Base-by-base conservation (phyloP, 108 stramenopile species). In the Cyclostephanos invisitatus region DNA sequence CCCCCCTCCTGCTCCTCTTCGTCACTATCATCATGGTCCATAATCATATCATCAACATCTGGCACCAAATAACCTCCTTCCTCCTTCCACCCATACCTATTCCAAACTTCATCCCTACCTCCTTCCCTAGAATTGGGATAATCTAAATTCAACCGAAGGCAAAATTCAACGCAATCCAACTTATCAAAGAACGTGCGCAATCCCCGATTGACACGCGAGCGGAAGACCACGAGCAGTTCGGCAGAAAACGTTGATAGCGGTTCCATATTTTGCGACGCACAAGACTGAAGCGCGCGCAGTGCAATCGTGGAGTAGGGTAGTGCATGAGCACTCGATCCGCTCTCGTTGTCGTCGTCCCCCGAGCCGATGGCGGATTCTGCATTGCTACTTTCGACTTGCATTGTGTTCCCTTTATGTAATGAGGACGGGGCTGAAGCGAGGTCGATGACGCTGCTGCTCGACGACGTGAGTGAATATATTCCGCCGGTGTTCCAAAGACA, bases 401-500 rank as follows among this genome's bases (percentile, higher is more conserved):
- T 46, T 14, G 17, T 15, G 17, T 3, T 15, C 0, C 44, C 44
- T 17, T 46, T 15, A 15, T 46, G 15, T 14, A 14, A 14, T 0
- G 44, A 46, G 15, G 44, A 46, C 44, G 44, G 44, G 44, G 3
- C 14, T 15, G 44, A 46, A 46, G 17, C 44, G 0, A 46, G 44
- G 15, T 46, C 44, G 44, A 46, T 15, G 44, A 15, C 2, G 14
- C 44, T 46, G 44, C 44, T 46, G 44, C 44, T 46, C 44, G 44
- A 46, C 20, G 63, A 64, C 12, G 63, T 63, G n/a, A 73, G 27
- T 1, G 64, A 53, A 58, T 72, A 62, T 42, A 74, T 65, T 64
- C 79, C 79, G n/a, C 79, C 79, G 15, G 67, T 70, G 25, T 29
- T 67, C 77, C 81, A 78, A 35, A 82, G 29, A 25, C 64, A 54